Evolutionary conservation across 768 basidiomycete genomes (phyloP).

Genomic region (Lepiota venenata): DNA sequence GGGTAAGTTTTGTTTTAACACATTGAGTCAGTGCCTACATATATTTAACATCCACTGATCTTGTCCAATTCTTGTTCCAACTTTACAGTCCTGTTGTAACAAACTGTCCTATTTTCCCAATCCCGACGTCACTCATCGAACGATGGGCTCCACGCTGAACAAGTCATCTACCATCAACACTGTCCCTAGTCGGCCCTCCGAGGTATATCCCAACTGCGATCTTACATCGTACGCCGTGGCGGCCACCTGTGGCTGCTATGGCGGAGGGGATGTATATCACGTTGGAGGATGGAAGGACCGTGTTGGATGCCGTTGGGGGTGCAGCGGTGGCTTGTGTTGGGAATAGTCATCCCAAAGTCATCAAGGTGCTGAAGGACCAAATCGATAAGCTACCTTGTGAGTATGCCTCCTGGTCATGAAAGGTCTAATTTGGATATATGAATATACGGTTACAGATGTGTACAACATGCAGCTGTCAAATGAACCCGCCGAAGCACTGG

Average conservation of each 20-base stretch:
- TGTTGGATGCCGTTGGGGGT: conserved; percentile 83
- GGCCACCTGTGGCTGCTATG: conserved; percentile 61
- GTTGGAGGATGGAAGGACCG: conserved; percentile 61
- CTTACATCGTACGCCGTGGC: conserved; percentile 72
- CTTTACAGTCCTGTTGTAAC: no score
- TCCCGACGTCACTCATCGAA: not conserved
- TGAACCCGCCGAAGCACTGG: conserved; percentile 77
- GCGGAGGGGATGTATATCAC: conserved; percentile 70
- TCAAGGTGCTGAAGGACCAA: conserved; percentile 75
- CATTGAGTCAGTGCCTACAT: no score
- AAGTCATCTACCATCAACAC: conserved; percentile 6
- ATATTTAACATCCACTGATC: no score
- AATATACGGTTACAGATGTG: conserved; percentile 49
- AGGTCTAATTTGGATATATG: not conserved
- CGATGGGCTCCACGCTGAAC: not conserved
- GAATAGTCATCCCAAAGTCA: conserved; percentile 66
- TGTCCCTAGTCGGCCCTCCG: not conserved
- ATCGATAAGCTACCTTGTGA: conserved; percentile 73
- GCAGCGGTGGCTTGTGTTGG: conserved; percentile 84
- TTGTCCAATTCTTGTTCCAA: no score
- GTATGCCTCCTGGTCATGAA: conserved; percentile 19
- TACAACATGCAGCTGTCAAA: conserved; percentile 86
- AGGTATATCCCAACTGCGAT: conserved; percentile 28
- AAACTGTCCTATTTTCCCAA: no score
- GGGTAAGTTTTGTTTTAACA: no score